Evolutionary conservation across 2,329 filamentous ascomycete genomes (phyloP), one percentile per base, ranked within the genome.

Genomic region (Aspergillus fructus): DNA sequence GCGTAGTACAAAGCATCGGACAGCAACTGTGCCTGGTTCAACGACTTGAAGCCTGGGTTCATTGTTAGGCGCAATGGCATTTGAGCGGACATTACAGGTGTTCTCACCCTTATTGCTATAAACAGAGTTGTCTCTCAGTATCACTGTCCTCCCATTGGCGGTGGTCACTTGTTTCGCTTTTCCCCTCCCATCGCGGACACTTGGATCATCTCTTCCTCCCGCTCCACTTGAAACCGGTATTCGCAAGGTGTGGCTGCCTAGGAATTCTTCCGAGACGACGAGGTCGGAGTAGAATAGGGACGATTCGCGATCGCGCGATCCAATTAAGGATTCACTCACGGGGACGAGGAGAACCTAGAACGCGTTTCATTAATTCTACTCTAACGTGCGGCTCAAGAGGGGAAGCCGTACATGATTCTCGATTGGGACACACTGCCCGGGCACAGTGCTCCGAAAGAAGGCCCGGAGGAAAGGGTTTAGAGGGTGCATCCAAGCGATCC

Each of bases 391-490:
- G 45, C 41, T 34, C 37, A 23, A 33, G 52, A 21, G 49, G 37
- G 43, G 53, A 43, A 46, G 24, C 64, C 69, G 66, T 80, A 87
- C 85, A 81, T 97, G 91, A 75, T 96, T 91, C 76, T 94, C 89
- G 64, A 92, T 85, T 55, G 94, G 93, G 62, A 88, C 86, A 82
- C 94, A 97, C 87, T 97, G 93, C 70, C 89, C 82, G 67, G 90
- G 89, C 73, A 97, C 85, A 76, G 91, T 87, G 85, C 92, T 97
- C 82, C 91, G 92, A 85, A 97, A 97, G 87, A 99, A 97, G 83
- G 93, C 92, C 83, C 90, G 89, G 77, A 99, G 85, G 80, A 97
- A 97, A 76, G 94, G 94, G 80, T 99, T 99, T 87, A 97, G 85
- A 81, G 94, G 91, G 88, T 93, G 93, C 93, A 96, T 96, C 87